These are phyloP conservation scores for Tanacetum coccineum DNA, from an alignment of 129 eudicot species.

Conservation along the genomic window DNA sequence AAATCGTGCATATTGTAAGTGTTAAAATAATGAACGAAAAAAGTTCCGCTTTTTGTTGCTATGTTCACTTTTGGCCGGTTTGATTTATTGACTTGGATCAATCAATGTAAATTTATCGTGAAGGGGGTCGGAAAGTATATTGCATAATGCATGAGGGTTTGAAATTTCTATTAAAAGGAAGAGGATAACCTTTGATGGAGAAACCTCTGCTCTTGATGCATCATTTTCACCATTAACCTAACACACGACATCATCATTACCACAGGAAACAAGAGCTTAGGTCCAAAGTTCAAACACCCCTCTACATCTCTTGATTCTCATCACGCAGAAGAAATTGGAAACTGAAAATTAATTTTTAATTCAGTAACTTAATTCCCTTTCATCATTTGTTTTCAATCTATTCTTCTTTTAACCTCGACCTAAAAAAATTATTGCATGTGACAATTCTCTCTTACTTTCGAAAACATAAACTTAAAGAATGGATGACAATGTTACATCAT, in stretches of 20 bases:
- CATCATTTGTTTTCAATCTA: constrained; percentile 20
- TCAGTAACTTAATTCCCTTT: background rate
- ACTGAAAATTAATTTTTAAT: background rate
- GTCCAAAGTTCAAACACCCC: constrained; percentile 21
- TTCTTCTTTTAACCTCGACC: constrained; percentile 16
- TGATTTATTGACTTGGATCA: constrained; percentile 10
- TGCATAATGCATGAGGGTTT: constrained; percentile 9
- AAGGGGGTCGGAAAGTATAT: constrained; percentile 3
- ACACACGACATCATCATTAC: constrained; percentile 37
- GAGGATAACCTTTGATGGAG: constrained; percentile 20
- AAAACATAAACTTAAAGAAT: background rate
- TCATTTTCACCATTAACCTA: constrained; percentile 35
- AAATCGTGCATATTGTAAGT: too few species aligned
- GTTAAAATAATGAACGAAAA: background rate
- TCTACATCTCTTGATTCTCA: constrained; percentile 4
- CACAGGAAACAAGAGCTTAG: constrained; percentile 31
- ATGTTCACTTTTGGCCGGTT: background rate
- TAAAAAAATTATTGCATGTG: constrained; percentile 20
- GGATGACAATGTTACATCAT: background rate
- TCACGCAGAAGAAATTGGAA: constrained; percentile 2
- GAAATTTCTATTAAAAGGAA: background rate
- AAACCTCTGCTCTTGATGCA: constrained; percentile 30
- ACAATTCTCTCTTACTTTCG: constrained; percentile 5
- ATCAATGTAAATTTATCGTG: background rate
- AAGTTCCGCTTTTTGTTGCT: background rate